phyloP scores from a whole-genome alignment of 805 yeast genomes.

The Starmera dryadoides region DNA sequence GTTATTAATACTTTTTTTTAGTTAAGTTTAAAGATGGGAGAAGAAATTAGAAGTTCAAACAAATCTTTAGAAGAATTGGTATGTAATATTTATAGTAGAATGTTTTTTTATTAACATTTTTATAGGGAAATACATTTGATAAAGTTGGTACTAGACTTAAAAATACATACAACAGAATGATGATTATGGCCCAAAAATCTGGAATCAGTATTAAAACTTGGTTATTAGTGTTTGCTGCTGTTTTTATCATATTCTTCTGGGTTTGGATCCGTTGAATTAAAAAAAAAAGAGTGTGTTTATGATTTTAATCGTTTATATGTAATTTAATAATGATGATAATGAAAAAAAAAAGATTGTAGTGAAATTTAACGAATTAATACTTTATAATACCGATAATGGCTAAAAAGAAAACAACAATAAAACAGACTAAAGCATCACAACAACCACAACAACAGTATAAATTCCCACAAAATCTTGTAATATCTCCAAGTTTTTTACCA shows the following conservation, averaged over 20 bases:
- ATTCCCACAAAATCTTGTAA: background rate
- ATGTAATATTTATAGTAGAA: background rate
- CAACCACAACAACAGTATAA: background rate
- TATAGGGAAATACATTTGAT: constrained; percentile 34
- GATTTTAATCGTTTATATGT: too few species aligned
- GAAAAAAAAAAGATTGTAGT: too few species aligned
- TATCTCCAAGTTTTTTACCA: constrained; percentile 1
- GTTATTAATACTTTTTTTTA: constrained; percentile 2
- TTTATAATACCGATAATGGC: too few species aligned
- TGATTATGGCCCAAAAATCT: constrained; percentile 54
- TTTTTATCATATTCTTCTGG: constrained; percentile 43
- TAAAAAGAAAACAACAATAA: background rate
- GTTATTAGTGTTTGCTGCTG: constrained; percentile 41
- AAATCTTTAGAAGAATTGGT: constrained; percentile 33
- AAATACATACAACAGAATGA: constrained; percentile 48
- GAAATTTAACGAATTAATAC: too few species aligned
- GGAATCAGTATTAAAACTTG: constrained; percentile 61
- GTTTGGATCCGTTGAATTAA: constrained; percentile 31
- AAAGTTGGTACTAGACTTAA: constrained; percentile 39
- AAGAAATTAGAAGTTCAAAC: constrained; percentile 50
- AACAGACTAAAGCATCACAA: too few species aligned
- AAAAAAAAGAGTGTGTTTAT: too few species aligned
- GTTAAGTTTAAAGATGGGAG: constrained; percentile 53
- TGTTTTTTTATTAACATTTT: background rate
- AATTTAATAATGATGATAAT: too few species aligned